A percentile compares a stretch with the other conserved stretches of the same genome.
These are phyloP conservation scores for Dimargaris verticillata DNA, from an alignment of 192 early-diverging fungal species.

Conservation along the genomic window DNA sequence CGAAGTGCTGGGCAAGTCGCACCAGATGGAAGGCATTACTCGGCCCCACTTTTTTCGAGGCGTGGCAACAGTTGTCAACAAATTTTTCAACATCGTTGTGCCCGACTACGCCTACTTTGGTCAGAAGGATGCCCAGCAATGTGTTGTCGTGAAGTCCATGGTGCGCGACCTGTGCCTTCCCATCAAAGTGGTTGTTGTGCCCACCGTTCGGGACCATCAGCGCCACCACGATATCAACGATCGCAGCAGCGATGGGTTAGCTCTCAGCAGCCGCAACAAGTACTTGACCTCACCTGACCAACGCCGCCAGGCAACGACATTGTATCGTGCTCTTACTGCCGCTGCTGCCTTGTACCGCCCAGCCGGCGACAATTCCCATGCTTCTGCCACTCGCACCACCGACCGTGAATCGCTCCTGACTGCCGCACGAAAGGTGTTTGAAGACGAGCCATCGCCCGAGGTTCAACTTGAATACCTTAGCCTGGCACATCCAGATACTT, in stretches of 20 bases:
- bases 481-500: constrained; percentile 46
- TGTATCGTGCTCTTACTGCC: constrained; percentile 51
- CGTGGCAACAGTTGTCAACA: constrained; percentile 86
- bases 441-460: constrained; percentile 15
- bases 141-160: constrained; percentile 57
- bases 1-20: constrained; percentile 71
- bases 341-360: constrained; percentile 23
- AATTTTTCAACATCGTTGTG: constrained; percentile 79
- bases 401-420: constrained; percentile 17
- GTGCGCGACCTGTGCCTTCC: constrained; percentile 76
- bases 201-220: constrained; percentile 49
- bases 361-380: constrained; percentile 3
- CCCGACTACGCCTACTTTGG: constrained; percentile 81
- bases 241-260: constrained; percentile 47
- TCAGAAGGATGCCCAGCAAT: constrained; percentile 96
- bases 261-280: constrained; percentile 77
- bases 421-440: constrained; percentile 28
- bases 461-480: constrained; percentile 74
- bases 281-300: constrained; percentile 55
- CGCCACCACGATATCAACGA: too few relatives aligned
- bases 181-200: constrained; percentile 46
- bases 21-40: constrained; percentile 83
- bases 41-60: constrained; percentile 95
- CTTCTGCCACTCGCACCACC: too few relatives aligned
- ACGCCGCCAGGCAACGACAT: constrained; percentile 44